Evolutionary conservation across 2,329 filamentous ascomycete species (phyloP), one percentile per base, ranked within the genome.

Genomic region (Nigrospora osmanthi): DNA sequence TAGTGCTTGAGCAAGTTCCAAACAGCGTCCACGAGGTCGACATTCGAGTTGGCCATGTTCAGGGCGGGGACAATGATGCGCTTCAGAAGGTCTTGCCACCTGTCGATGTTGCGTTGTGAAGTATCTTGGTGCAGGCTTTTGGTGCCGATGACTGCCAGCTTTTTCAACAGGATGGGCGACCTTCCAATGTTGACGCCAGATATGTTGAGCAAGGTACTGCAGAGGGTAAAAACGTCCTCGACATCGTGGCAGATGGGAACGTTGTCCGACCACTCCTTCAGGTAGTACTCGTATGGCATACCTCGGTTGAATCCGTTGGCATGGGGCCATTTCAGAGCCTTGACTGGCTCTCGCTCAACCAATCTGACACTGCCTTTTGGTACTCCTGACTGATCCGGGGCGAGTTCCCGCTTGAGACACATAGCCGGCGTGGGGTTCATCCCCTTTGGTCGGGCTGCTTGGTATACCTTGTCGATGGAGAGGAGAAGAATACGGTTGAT

Each of bases 251-350:
- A 98, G 16, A 95, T 70, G 1, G 93, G 94, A 38, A 98, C 76
- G 51, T 93, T 95, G 64, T 97, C 91, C 3, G 83, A 76, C 93
- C 93, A 98, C 54, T 97, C 93, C 47, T 95, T 89, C 83, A 93
- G 96, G 64, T 98, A 98, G 61, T 94, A 97, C 32, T 86, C 81
- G 62, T 96, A 97, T 43, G 86, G 79, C n/a, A 77, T 75, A 16
- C 83, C 83, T 53, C 89, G 87, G 44, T 82, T 83, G 23, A 80
- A 81, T 57, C 93, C 87, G 51, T 95, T 90, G 6, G 89, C 80
- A 55, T 85, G 84, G 5, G 89, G 86, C 91, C 91, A 96, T 49
- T 87, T 80, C 51, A 93, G 71, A 14, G 80, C 74, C 57, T 85
- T 85, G 53, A 80, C 80, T n/a, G 78, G 68, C 3, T 75, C 67